Base-by-base conservation (phyloP, 2,329 filamentous ascomycete species). In the Monosporascus cannonballus region DNA sequence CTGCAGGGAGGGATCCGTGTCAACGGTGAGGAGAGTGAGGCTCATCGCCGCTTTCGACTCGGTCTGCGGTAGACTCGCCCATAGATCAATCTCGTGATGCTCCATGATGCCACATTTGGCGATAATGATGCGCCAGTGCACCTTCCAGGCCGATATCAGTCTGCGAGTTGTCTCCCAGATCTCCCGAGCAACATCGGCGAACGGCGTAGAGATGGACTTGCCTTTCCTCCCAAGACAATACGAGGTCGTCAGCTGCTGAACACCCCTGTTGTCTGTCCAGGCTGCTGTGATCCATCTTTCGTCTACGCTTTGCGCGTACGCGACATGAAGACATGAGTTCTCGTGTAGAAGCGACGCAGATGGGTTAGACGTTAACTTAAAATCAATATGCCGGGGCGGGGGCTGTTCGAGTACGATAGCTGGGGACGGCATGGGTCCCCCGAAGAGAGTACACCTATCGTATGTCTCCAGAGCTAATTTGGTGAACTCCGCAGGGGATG, bases 231-330 rank as follows among this genome's bases (percentile, higher is more conserved):
- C 75, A 45, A 93, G 72, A 61, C 86, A 89, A 67, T 91, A 93
- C 0, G 87, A 86, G 1, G 84, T 80, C 17, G 80, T 88, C 59
- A 85, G 83, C 66, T 92, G 87, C 55, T 87, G 83, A 54, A 81
- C 83, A 2, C 90, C 90, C 25, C 81, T 80, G 59, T 84, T 89
- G 64, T 95, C 89, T 1, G 86, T 89, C 90, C 90, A 95, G 0
- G 87, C 86, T 6, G 84, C 87, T 14, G 85, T 86, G 38, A 94
- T 73, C 90, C 90, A 96, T 8, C 85, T 76, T 20, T 86, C 83
- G 65, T 93, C 88, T 11, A 85, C 75, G 62, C 88, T 92, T 51
- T 85, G 79, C 2, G 87, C 82, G 63, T 95, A 95, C 1, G 86
- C 88, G 45, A 95, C 74, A 66, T 96, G 90, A 30, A 96, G 82